phyloP scores from a whole-genome alignment of 2,329 filamentous ascomycete genomes.

The Sporothrix brasiliensis region DNA sequence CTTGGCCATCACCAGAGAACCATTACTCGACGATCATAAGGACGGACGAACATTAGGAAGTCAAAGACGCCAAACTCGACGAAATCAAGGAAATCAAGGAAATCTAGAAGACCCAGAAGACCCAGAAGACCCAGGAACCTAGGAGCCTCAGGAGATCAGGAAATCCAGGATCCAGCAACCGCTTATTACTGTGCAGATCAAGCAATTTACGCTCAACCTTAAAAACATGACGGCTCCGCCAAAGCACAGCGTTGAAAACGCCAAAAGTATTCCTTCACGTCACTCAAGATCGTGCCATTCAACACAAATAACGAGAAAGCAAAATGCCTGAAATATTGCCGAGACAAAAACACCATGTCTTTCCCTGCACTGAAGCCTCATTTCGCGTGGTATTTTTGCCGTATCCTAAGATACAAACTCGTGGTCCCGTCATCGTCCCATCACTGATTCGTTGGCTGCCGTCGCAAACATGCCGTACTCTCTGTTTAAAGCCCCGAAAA shows the following conservation, averaged over 20 bases:
- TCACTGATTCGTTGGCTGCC: neutral
- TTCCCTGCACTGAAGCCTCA: neutral
- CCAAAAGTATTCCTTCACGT: no score
- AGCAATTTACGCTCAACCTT: neutral
- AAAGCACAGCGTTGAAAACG: no score
- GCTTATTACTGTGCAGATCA: neutral
- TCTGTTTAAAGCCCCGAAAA: no score
- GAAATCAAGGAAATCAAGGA: no score
- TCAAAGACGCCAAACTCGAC: neutral
- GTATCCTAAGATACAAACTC: neutral
- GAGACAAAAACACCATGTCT: neutral
- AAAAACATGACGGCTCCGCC: no score
- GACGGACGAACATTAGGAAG: neutral
- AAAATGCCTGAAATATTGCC: neutral
- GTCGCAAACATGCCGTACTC: neutral
- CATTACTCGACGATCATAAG: slow-evolving; percentile 14
- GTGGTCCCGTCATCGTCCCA: neutral
- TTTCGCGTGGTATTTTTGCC: neutral
- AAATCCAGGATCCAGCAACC: slow-evolving; percentile 4
- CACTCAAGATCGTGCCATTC: neutral
- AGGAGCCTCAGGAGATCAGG: neutral
- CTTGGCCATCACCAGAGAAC: neutral
- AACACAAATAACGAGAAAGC: neutral
- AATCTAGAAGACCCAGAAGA: no score
- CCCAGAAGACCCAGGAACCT: no score